These are phyloP conservation scores for Tulasnella sp. DNA, from an alignment of 768 basidiomycete species.

Conservation along the genomic window DNA sequence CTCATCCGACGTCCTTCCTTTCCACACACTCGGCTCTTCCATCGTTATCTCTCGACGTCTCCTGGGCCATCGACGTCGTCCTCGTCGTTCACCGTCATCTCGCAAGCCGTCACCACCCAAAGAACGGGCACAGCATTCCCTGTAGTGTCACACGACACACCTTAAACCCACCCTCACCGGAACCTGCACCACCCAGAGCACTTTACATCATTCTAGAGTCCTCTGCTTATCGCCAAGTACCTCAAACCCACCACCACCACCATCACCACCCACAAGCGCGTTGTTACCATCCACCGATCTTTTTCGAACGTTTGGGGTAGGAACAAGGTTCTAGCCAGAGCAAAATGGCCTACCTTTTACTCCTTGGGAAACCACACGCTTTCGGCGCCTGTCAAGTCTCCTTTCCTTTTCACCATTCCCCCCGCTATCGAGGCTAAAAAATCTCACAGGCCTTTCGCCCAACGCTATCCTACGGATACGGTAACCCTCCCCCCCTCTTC, in stretches of 20 bases:
- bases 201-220: constrained; percentile 1
- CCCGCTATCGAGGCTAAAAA: neutral
- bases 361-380: neutral
- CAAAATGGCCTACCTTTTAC: neutral
- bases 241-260: neutral
- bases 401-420: neutral
- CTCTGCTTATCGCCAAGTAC: neutral
- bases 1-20: constrained; percentile 1
- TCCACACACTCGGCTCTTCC: neutral
- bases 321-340: neutral
- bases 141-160: neutral
- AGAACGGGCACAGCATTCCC: neutral
- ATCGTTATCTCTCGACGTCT: neutral
- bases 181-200: neutral
- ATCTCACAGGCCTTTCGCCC: neutral
- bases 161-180: neutral
- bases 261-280: neutral
- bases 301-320: neutral
- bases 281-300: neutral
- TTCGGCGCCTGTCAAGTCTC: neutral
- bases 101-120: neutral
- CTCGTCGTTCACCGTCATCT: neutral
- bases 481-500: too few species aligned
- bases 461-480: neutral
- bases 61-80: neutral